Conservation (phyloP, 2,329 filamentous ascomycete genomes). For the Elsinoe australis region DNA sequence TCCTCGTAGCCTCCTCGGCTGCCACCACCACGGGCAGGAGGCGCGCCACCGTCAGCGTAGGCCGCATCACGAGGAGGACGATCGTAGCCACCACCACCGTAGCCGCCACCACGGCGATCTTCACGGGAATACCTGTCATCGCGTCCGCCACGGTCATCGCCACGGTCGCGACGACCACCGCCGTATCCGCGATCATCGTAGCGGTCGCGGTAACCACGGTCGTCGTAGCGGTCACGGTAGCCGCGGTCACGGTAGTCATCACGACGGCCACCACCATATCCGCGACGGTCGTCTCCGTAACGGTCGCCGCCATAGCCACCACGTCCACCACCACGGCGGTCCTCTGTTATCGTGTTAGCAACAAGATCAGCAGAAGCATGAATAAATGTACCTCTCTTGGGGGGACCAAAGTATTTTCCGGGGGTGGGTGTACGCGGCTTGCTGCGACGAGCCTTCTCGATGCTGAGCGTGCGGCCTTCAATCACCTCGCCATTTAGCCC, state of each 20-base stretch:
- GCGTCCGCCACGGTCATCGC: constrained; percentile 35
- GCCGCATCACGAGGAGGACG: constrained; percentile 25
- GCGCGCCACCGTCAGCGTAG: constrained; percentile 24
- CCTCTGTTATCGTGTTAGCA: constrained; percentile 20
- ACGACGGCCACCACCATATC: constrained; percentile 27
- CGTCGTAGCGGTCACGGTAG: constrained; percentile 54
- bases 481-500: constrained; percentile 91
- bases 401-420: constrained; percentile 97
- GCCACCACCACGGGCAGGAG: constrained; percentile 24
- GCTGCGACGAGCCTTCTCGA: constrained; percentile 95
- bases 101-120: constrained; percentile 27
- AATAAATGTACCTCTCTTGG: constrained; percentile 70
- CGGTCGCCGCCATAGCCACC: constrained; percentile 27
- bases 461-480: constrained; percentile 91
- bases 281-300: constrained; percentile 23
- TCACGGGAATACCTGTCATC: constrained; percentile 21
- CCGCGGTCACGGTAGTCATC: constrained; percentile 42
- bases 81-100: constrained; percentile 26
- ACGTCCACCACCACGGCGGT: constrained; percentile 24
- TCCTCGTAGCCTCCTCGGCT: constrained; percentile 26
- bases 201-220: constrained; percentile 53
- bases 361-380: constrained; percentile 7
- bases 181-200: constrained; percentile 45
- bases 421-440: constrained; percentile 93
- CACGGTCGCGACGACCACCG: constrained; percentile 29